Percentiles rank a stretch among this genome's conserved stretches.
phyloP scores from a whole-genome alignment of 2,329 filamentous ascomycete species.

The Salinomyces thailandicus region DNA sequence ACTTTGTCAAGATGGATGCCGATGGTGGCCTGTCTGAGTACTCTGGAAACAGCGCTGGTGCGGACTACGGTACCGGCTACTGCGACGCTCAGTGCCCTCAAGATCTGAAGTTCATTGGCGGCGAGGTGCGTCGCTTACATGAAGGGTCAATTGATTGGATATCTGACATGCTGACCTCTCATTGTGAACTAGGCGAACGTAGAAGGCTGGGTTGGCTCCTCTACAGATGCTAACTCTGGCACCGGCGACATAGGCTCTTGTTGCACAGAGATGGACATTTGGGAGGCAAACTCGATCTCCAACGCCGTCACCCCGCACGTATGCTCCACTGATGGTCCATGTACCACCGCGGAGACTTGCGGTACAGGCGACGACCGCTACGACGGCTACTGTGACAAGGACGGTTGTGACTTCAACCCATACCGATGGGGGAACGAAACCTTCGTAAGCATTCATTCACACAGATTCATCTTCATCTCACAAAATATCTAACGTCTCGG shows the following conservation, averaged over 20 bases:
- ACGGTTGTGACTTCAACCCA: constrained; percentile 59
- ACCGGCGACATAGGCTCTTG: constrained; percentile 45
- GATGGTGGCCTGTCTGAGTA: constrained; percentile 48
- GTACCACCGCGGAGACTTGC: constrained; percentile 4
- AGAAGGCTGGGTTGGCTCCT: constrained; percentile 28
- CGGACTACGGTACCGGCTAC: constrained; percentile 51
- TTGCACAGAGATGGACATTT: constrained; percentile 60
- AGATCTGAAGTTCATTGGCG: constrained; percentile 25
- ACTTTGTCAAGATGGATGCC: constrained; percentile 52
- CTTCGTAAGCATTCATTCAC: neutral
- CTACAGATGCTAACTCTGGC: constrained; percentile 19
- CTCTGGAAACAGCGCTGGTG: constrained; percentile 26
- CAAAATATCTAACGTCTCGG: no score
- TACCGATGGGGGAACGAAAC: constrained; percentile 1
- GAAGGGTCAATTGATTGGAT: neutral
- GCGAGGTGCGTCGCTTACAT: no score
- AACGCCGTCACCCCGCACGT: constrained; percentile 58
- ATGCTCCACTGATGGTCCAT: constrained; percentile 42
- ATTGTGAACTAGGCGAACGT: no score
- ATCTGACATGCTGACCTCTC: constrained; percentile 9
- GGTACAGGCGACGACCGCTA: constrained; percentile 29
- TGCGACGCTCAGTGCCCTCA: constrained; percentile 41
- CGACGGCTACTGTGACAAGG: constrained; percentile 53
- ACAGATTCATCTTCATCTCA: neutral
- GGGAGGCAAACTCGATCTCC: constrained; percentile 58